Conservation (phyloP, 148 eudicot species). For the Rhododendron griersonianum region DNA sequence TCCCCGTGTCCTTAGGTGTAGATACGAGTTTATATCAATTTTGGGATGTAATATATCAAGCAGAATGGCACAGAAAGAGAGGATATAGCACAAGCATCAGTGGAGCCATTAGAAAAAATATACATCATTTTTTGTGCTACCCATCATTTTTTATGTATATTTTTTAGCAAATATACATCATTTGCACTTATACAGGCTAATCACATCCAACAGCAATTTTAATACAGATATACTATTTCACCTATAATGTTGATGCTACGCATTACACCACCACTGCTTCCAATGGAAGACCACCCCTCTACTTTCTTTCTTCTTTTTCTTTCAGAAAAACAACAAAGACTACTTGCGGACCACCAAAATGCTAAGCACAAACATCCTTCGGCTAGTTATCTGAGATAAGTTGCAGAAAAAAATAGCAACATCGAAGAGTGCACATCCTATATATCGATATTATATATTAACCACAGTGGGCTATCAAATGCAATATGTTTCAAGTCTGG, state of each 20-base stretch:
- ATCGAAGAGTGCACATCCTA: neutral
- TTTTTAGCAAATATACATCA: neutral
- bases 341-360: neutral
- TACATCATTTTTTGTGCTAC: neutral
- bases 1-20: neutral
- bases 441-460: neutral
- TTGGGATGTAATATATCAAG: neutral
- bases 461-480: neutral
- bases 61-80: neutral
- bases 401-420: neutral
- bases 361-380: neutral
- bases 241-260: neutral
- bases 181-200: neutral
- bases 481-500: neutral
- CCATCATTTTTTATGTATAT: too few species aligned
- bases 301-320: neutral
- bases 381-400: neutral
- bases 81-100: neutral
- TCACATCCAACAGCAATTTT: neutral
- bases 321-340: neutral
- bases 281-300: neutral
- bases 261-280: slow-evolving; percentile 1
- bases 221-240: neutral
- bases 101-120: neutral
- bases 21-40: neutral